Conservation (phyloP, 225 moss, liverwort and hornwort genomes). For the Straminergon stramineum region DNA sequence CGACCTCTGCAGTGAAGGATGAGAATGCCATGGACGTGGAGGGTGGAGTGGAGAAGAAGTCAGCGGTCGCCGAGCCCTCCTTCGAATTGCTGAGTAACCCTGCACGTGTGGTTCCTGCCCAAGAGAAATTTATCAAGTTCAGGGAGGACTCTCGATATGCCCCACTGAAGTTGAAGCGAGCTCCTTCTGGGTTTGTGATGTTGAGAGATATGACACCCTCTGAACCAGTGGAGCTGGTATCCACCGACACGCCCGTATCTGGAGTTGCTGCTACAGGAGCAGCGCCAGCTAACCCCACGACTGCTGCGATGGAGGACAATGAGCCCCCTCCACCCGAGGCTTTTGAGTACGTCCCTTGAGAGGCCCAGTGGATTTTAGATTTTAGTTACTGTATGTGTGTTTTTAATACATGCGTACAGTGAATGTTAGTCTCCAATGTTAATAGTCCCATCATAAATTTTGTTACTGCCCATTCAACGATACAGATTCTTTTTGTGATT, state of each 20-base stretch:
- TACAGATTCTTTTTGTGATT: background rate
- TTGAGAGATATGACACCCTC: conserved; percentile 74
- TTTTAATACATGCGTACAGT: background rate
- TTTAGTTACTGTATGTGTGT: background rate
- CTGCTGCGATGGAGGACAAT: conserved; percentile 17
- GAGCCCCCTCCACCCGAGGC: conserved; percentile 41
- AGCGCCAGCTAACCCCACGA: conserved; percentile 2
- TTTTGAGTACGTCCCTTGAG: conserved; percentile 43
- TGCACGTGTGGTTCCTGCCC: conserved; percentile 80
- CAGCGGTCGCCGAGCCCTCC: conserved; percentile 25
- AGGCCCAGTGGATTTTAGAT: background rate
- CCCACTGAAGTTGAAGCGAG: conserved; percentile 76
- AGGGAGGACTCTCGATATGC: conserved; percentile 71
- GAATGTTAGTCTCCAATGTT: conserved; percentile 19
- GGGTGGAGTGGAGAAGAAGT: conserved; percentile 57
- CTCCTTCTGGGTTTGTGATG: conserved; percentile 82
- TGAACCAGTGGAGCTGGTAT: conserved; percentile 90
- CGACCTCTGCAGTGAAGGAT: conserved; percentile 47
- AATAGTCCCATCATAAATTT: conserved; percentile 5
- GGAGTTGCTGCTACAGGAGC: background rate
- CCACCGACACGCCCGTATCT: conserved; percentile 69
- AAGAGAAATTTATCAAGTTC: conserved; percentile 93
- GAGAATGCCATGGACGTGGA: conserved; percentile 86
- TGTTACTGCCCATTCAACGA: background rate
- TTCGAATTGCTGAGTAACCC: conserved; percentile 80